A percentile compares a stretch with the other conserved stretches of the same genome.
Conservation (phyloP, 177 flowering plant genomes). For the Vitis hybrid region DNA sequence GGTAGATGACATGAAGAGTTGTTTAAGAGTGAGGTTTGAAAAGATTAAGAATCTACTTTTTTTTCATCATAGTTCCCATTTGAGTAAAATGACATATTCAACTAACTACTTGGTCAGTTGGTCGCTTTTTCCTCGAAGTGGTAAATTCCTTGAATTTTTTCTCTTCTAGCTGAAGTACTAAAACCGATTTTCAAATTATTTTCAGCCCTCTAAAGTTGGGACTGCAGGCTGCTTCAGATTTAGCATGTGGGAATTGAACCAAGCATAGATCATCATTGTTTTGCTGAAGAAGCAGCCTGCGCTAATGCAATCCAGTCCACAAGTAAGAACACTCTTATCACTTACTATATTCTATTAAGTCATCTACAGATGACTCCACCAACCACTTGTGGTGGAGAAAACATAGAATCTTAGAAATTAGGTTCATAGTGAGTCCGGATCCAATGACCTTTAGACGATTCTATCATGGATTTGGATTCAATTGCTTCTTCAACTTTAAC, state of each 20-base stretch:
- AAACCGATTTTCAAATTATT: not conserved
- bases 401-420: not conserved
- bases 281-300: no score
- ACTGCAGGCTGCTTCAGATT: no score
- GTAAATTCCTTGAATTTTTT: not conserved
- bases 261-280: no score
- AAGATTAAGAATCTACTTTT: no score
- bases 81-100: not conserved
- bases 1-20: not conserved
- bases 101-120: not conserved
- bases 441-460: not conserved
- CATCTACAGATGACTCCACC: not conserved
- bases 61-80: not conserved
- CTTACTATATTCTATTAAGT: not conserved
- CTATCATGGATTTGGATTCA: not conserved
- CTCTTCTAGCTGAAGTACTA: not conserved
- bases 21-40: not conserved
- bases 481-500: not conserved
- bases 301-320: no score
- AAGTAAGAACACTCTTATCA: not conserved
- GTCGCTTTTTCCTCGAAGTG: not conserved
- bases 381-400: not conserved
- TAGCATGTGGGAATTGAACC: no score
- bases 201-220: no score
- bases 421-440: not conserved